Conservation (phyloP, 2,329 filamentous ascomycete species). For the Pleochaeta shiraiana region DNA sequence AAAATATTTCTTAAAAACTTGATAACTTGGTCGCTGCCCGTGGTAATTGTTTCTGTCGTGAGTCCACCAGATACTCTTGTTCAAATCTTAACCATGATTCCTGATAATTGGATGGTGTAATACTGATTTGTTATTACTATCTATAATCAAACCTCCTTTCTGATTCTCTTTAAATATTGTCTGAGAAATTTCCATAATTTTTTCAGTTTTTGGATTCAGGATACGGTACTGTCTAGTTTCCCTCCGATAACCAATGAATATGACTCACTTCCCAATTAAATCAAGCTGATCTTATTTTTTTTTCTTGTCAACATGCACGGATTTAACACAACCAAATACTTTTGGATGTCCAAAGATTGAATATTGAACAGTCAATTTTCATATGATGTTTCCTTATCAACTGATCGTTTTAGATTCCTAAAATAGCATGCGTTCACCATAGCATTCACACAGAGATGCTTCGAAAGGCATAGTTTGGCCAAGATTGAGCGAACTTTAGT, state of each 20-base stretch:
- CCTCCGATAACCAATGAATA: background rate
- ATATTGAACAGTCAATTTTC: background rate
- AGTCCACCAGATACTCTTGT: too few relatives aligned
- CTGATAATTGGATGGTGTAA: too few relatives aligned
- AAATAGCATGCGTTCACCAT: background rate
- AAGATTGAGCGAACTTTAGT: too few relatives aligned
- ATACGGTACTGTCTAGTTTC: background rate
- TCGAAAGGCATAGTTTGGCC: too few relatives aligned
- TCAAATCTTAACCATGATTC: too few relatives aligned
- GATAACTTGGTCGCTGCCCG: background rate
- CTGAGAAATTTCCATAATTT: too few relatives aligned
- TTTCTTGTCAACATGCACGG: background rate
- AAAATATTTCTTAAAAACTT: background rate
- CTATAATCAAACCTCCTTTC: too few relatives aligned
- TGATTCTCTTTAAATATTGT: too few relatives aligned
- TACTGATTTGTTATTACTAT: too few relatives aligned
- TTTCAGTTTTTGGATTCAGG: too few relatives aligned
- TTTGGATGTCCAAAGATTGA: too few relatives aligned
- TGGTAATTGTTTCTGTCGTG: background rate
- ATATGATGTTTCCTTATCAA: background rate
- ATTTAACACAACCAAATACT: background rate
- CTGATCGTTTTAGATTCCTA: background rate
- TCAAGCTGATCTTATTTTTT: background rate
- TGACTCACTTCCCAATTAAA: background rate
- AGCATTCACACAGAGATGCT: too few relatives aligned